Base-by-base conservation (phyloP, 768 basidiomycete genomes). In the Hortiboletus flavorubellus region DNA sequence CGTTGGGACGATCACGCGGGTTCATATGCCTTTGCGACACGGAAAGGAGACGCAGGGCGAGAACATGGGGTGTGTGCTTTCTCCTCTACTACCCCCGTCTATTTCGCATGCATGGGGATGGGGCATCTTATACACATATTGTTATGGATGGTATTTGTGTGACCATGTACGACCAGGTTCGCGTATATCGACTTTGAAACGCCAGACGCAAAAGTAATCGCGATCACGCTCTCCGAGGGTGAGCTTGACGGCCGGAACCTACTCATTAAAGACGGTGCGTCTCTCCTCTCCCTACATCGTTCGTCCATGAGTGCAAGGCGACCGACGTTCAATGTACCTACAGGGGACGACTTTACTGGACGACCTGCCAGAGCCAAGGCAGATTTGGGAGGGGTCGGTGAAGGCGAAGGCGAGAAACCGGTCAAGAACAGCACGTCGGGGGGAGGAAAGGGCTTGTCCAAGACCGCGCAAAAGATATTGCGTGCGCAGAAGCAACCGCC, bases 101-200 rank as follows among this genome's bases (percentile, higher is more conserved):
- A 26, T 40, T 33, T n/a, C 18, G 15, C 12, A 16, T n/a, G n/a
- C n/a, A n/a, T n/a, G n/a, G n/a, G n/a, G n/a, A n/a, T n/a, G n/a
- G n/a, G n/a, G n/a, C n/a, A n/a, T n/a, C n/a, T n/a, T n/a, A n/a
- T n/a, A n/a, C n/a, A n/a, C n/a, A 8, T 48, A n/a, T 21, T 16
- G 11, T 26, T 46, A 12, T 55, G 37, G n/a, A 53, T 11, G 9
- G 21, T 9, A 15, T 53, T 53, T 45, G 47, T 38, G n/a, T 64
- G 53, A 58, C 58, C 49, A 29, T 52, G 26, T 23, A 40, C 9
- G 18, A 31, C 43, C 55, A 98, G 96, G 38, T 99, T 93, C 70
- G 97, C 97, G 37, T 98, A 98, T 74, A 89, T 98, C 55, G 96
- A 98, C 73, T 97, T 98, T 68, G 80, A 84, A 3, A 86, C 86